Conservation (phyloP, 768 basidiomycete species). For the Rhodosporidiobolus odoratus region DNA sequence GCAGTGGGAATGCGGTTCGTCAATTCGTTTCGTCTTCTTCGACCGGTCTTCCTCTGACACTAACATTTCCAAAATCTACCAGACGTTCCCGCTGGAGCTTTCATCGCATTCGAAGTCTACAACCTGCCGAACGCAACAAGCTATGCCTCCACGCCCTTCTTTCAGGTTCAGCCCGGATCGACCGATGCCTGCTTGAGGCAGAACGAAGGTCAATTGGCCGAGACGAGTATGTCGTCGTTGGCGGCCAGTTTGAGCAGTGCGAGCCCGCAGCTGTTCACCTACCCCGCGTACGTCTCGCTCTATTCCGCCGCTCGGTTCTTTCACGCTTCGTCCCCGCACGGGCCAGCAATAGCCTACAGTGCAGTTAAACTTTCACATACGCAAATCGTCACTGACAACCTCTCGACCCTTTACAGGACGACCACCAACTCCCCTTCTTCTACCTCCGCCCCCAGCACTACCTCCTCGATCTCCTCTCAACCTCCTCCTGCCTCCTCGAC, state of each 20-base stretch:
- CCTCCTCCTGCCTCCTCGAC: neutral
- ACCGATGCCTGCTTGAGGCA: constrained; percentile 3
- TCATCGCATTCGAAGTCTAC: neutral
- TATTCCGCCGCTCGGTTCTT: neutral
- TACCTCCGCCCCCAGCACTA: neutral
- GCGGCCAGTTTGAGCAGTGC: neutral
- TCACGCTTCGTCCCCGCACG: too few relatives aligned
- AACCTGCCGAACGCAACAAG: too few relatives aligned
- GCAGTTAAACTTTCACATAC: too few relatives aligned
- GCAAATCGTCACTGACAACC: neutral
- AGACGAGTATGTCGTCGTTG: neutral
- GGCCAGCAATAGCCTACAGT: too few relatives aligned
- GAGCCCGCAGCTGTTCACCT: constrained; percentile 7
- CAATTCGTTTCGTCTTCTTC: neutral
- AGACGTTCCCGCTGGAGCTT: constrained; percentile 19
- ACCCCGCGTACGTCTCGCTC: neutral
- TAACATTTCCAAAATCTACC: neutral
- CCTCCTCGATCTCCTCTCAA: neutral
- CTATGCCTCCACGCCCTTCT: neutral
- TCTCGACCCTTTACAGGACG: neutral
- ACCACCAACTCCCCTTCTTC: neutral
- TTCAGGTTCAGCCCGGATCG: constrained; percentile 8
- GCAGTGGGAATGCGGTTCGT: neutral
- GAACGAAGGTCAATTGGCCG: neutral
- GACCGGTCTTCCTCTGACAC: neutral